Evolutionary conservation across 306 rosid species (phyloP).

Genomic region (Sophora flavescens): DNA sequence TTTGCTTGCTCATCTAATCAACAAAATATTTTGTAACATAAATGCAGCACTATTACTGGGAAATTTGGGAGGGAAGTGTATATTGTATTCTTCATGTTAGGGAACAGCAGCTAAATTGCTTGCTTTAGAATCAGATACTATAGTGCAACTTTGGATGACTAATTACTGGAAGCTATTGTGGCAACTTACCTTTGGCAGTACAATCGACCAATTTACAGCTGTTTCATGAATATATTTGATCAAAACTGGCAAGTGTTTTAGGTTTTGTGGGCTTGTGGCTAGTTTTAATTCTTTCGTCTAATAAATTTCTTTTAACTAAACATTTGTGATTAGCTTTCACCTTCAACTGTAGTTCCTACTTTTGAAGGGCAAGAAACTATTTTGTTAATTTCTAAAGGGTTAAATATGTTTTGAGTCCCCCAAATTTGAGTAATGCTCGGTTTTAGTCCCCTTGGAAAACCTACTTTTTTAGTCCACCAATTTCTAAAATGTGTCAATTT

Average conservation of each 20-base stretch:
- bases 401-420: too few species aligned
- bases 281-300: background rate
- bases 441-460: too few species aligned
- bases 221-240: background rate
- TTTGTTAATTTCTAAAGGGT: background rate
- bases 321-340: background rate
- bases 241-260: background rate
- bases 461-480: too few species aligned
- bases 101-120: background rate
- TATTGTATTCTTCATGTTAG: background rate
- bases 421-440: too few species aligned
- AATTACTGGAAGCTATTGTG: background rate
- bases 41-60: background rate
- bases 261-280: background rate
- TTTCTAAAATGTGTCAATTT: too few species aligned
- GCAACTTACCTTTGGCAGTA: background rate
- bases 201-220: background rate
- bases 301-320: background rate
- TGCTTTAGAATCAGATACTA: background rate
- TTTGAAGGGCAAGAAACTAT: background rate
- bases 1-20: background rate
- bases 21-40: background rate
- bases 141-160: background rate
- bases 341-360: background rate
- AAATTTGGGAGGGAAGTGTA: background rate